Evolutionary conservation across 306 rosid species (phyloP).

Genomic region (Fragaria ananassa): DNA sequence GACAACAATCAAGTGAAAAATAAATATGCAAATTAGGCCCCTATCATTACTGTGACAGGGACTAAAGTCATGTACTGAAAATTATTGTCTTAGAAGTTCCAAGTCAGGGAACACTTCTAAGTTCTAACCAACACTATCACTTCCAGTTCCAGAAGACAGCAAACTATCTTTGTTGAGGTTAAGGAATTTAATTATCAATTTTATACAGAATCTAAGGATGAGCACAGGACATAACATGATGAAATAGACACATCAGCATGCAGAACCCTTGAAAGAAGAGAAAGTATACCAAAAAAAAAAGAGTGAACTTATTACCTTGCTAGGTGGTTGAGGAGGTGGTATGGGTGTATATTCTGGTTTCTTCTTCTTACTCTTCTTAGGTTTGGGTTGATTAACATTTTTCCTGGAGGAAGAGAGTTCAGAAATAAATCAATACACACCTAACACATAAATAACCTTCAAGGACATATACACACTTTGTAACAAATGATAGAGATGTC

Average conservation of each 20-base stretch:
- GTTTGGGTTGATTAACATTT: slow-evolving; percentile 79
- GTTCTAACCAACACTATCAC: not conserved
- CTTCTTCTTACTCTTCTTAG: slow-evolving; percentile 57
- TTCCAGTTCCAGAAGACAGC: not conserved
- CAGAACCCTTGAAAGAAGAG: slow-evolving; percentile 14
- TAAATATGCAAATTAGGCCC: not conserved
- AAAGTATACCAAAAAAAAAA: slow-evolving; percentile 1
- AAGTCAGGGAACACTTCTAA: not conserved
- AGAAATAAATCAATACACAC: not conserved
- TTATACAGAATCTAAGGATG: not conserved
- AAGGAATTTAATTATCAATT: not conserved
- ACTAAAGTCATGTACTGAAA: not conserved
- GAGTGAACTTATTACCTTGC: slow-evolving; percentile 56
- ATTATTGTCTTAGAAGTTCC: not conserved
- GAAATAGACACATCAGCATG: not conserved
- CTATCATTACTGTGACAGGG: not conserved
- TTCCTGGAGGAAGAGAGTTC: slow-evolving; percentile 48
- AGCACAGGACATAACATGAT: not conserved
- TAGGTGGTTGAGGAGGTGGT: slow-evolving; percentile 90
- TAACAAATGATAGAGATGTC: slow-evolving; percentile 4
- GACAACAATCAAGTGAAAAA: not conserved
- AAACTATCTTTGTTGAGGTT: not conserved
- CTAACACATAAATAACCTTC: not conserved
- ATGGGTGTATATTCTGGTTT: slow-evolving; percentile 66
- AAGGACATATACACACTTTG: slow-evolving; percentile 12